Evolutionary conservation across 495 filamentous ascomycete species (phyloP).

Genomic region (Thermothielavioides terrestris): DNA sequence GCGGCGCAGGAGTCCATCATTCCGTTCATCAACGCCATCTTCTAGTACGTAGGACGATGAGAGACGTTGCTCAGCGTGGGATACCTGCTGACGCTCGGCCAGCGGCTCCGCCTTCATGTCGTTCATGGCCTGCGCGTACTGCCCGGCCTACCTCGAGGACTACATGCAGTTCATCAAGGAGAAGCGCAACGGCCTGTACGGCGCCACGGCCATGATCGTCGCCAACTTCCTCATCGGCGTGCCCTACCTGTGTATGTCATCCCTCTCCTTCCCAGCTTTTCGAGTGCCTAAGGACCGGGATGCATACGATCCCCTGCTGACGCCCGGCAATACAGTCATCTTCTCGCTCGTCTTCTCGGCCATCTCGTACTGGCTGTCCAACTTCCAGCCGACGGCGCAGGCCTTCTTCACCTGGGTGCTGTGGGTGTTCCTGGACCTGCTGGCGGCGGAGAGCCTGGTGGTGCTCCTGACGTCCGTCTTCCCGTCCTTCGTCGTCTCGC

Average conservation of each 20-base stretch:
- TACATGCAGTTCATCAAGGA: slow-evolving; percentile 65
- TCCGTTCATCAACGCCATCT: slow-evolving; percentile 71
- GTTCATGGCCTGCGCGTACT: slow-evolving; percentile 84
- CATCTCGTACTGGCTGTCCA: slow-evolving; percentile 70
- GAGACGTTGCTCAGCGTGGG: neutral
- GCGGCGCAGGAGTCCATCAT: slow-evolving; percentile 60
- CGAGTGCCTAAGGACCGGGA: too few species aligned
- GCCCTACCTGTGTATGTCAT: slow-evolving; percentile 52
- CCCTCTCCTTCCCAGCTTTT: slow-evolving; percentile 2
- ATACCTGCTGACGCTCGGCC: slow-evolving; percentile 23
- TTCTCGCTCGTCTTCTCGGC: slow-evolving; percentile 66
- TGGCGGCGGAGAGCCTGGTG: slow-evolving; percentile 73
- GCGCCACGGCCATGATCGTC: slow-evolving; percentile 58
- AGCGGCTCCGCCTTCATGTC: slow-evolving; percentile 82
- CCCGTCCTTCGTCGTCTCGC: slow-evolving; percentile 67
- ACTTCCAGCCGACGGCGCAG: slow-evolving; percentile 55
- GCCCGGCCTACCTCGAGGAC: slow-evolving; percentile 76
- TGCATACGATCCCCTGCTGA: slow-evolving; percentile 11
- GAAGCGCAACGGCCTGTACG: slow-evolving; percentile 72
- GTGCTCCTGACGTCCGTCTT: slow-evolving; percentile 64
- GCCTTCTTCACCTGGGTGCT: slow-evolving; percentile 75
- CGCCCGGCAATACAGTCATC: slow-evolving; percentile 32
- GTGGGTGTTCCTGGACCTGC: slow-evolving; percentile 78
- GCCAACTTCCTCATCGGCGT: slow-evolving; percentile 76
- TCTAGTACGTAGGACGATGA: slow-evolving; percentile 20